A percentile compares a stretch with the other conserved stretches of the same genome.
Evolutionary conservation across 2,329 filamentous ascomycete species (phyloP).

Genomic region (Talaromyces sp.): DNA sequence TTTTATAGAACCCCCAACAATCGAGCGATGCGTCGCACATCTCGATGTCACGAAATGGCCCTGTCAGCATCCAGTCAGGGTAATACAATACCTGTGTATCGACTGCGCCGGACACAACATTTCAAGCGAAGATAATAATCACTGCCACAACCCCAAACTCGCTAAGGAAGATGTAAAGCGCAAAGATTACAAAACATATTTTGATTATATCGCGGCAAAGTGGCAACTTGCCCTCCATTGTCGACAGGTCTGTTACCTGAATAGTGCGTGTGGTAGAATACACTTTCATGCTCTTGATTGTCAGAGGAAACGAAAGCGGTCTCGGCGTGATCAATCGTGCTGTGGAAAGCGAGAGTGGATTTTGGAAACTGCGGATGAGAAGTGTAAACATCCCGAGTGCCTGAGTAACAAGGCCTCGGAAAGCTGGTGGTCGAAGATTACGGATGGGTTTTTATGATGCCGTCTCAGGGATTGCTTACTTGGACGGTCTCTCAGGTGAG

Average conservation of each 20-base stretch:
- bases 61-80: slow-evolving; percentile 8
- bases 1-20: not conserved
- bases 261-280: slow-evolving; percentile 9
- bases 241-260: slow-evolving; percentile 16
- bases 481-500: not conserved
- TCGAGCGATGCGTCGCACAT: slow-evolving; percentile 11
- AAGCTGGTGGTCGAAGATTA: slow-evolving; percentile 15
- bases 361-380: slow-evolving; percentile 15
- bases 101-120: not conserved
- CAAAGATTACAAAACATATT: slow-evolving; percentile 9
- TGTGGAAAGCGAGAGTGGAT: slow-evolving; percentile 18
- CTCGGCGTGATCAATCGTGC: slow-evolving; percentile 15
- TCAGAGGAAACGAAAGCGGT: slow-evolving; percentile 6
- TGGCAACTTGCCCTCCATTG: slow-evolving; percentile 14
- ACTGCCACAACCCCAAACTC: not conserved
- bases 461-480: not conserved
- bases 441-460: not conserved
- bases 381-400: slow-evolving; percentile 16
- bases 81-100: slow-evolving; percentile 8
- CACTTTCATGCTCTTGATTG: slow-evolving; percentile 17
- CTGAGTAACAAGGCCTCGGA: not conserved
- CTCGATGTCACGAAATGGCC: slow-evolving; percentile 17
- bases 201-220: slow-evolving; percentile 11
- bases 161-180: not conserved
- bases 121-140: not conserved